Percentiles rank a stretch among this genome's conserved stretches.
Conservation (phyloP, 2,329 filamentous ascomycete species). For the Aureobasidium zeae region DNA sequence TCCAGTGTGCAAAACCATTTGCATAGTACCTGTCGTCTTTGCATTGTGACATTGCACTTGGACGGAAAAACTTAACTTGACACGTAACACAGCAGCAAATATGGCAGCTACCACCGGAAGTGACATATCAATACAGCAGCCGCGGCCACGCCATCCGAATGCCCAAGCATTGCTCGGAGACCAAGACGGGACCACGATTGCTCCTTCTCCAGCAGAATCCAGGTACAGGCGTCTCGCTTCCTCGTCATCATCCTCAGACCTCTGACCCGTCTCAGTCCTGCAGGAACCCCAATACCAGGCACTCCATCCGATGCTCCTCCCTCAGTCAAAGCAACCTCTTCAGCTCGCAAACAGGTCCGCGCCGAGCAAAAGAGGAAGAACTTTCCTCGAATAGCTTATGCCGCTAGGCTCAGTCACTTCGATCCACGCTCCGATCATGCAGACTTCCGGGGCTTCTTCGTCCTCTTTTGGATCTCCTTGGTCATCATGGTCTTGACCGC, state of each 20-base stretch:
- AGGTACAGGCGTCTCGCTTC: constrained; percentile 13
- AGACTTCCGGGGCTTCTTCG: constrained; percentile 96
- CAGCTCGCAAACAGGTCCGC: constrained; percentile 72
- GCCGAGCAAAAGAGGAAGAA: constrained; percentile 65
- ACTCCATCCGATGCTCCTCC: constrained; percentile 88
- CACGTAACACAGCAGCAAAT: constrained; percentile 1
- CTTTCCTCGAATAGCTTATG: constrained; percentile 89
- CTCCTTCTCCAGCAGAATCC: constrained; percentile 8
- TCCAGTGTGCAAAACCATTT: too few species aligned
- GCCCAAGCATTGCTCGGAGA: constrained; percentile 19
- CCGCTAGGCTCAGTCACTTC: constrained; percentile 86
- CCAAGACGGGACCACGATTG: constrained; percentile 11
- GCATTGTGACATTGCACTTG: too few species aligned
- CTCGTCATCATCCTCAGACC: background rate
- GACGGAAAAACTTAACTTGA: too few species aligned
- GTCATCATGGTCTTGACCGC: constrained; percentile 95
- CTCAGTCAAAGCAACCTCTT: constrained; percentile 76
- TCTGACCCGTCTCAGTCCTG: constrained; percentile 28
- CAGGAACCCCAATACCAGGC: constrained; percentile 71
- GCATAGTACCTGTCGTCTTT: too few species aligned
- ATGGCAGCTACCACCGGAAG: constrained; percentile 12
- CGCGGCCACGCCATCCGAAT: constrained; percentile 23
- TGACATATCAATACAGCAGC: constrained; percentile 20
- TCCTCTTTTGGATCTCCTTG: constrained; percentile 93
- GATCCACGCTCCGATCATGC: constrained; percentile 85